Evolutionary conservation across 495 filamentous ascomycete species (phyloP).

Genomic region (Gamarada debralockiae): DNA sequence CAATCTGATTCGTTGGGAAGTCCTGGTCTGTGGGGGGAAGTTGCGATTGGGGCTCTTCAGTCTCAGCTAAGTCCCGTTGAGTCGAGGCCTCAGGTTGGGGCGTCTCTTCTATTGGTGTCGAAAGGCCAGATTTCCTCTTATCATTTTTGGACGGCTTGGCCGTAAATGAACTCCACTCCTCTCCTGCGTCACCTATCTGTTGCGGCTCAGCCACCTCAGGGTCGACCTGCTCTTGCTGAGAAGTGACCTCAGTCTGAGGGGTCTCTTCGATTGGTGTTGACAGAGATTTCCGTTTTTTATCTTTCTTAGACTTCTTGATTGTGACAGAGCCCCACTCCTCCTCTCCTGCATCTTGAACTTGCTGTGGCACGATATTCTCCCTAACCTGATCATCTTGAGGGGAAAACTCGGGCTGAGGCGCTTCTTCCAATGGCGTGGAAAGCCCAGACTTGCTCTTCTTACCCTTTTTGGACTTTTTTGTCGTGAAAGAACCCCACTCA

Average conservation of each 20-base stretch:
- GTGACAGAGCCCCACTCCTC: slow-evolving; percentile 12
- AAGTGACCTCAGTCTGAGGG: neutral
- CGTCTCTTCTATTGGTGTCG: slow-evolving; percentile 3
- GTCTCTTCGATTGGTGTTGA: slow-evolving; percentile 7
- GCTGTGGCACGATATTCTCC: neutral
- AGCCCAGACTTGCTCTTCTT: slow-evolving; percentile 23
- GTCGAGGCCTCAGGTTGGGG: neutral
- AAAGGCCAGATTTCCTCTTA: slow-evolving; percentile 21
- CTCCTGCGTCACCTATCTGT: neutral
- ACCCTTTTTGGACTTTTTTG: slow-evolving; percentile 32
- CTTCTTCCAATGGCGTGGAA: slow-evolving; percentile 7
- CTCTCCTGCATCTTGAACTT: neutral
- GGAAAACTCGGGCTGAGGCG: neutral
- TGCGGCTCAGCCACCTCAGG: neutral
- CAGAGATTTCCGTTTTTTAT: slow-evolving; percentile 14
- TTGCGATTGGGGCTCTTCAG: neutral
- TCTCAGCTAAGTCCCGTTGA: neutral
- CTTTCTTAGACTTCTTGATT: slow-evolving; percentile 19
- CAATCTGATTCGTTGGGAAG: neutral
- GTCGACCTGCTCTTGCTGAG: neutral
- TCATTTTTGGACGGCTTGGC: slow-evolving; percentile 24
- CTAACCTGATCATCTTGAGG: neutral
- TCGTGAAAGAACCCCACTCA: slow-evolving; percentile 1
- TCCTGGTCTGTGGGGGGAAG: neutral
- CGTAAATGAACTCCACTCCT: slow-evolving; percentile 16